A percentile compares a stretch with the other conserved stretches of the same genome.
These are phyloP conservation scores for Solanum chilense DNA, from an alignment of 257 asterid species.

Conservation along the genomic window DNA sequence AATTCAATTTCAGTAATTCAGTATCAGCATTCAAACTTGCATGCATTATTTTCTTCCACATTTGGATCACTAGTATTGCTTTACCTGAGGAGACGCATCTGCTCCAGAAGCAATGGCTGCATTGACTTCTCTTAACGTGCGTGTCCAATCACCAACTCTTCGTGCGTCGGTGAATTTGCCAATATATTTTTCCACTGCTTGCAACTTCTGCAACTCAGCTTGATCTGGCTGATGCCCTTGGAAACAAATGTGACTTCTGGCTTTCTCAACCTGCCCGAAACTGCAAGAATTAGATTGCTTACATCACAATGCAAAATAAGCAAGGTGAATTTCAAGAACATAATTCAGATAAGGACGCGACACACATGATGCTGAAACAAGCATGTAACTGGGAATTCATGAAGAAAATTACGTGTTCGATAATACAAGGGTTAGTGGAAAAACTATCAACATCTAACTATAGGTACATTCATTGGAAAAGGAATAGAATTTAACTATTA, in stretches of 20 bases:
- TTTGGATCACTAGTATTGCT: background rate
- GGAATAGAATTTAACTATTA: background rate
- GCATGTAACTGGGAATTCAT: background rate
- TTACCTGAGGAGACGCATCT: constrained; percentile 69
- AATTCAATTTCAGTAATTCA: constrained; percentile 23
- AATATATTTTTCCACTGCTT: constrained; percentile 49
- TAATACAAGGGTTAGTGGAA: background rate
- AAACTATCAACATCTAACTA: background rate
- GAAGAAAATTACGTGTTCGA: background rate
- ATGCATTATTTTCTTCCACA: background rate
- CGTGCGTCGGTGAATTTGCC: constrained; percentile 55
- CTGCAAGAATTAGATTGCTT: constrained; percentile 25
- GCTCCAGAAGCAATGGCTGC: constrained; percentile 68
- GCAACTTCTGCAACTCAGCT: constrained; percentile 46
- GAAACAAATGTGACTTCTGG: constrained; percentile 27
- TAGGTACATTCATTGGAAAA: background rate
- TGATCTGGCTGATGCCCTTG: constrained; percentile 27
- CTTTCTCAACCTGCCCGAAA: constrained; percentile 46
- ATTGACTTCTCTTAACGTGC: constrained; percentile 46
- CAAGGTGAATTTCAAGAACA: constrained; percentile 3
- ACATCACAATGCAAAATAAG: constrained; percentile 7
- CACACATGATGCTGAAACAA: background rate
- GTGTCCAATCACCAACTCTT: constrained; percentile 55
- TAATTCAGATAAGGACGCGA: background rate
- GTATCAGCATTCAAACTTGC: background rate